phyloP scores from a whole-genome alignment of 2,329 filamentous ascomycete genomes.

The Cytospora mali region DNA sequence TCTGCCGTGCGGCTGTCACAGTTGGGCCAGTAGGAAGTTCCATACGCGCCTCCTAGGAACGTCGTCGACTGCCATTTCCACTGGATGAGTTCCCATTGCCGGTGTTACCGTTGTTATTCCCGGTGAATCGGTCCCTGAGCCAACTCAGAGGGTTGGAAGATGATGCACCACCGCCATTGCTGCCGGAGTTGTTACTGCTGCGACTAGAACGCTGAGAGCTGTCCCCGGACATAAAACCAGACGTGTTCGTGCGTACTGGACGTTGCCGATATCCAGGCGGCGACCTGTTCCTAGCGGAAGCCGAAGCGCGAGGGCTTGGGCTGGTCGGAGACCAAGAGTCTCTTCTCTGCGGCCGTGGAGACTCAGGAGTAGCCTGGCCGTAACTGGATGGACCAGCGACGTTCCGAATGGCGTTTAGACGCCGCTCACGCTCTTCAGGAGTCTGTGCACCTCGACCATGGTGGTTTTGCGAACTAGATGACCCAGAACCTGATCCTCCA shows the following conservation, averaged over 20 bases:
- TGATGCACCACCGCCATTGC: slow-evolving; percentile 12
- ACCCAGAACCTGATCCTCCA: slow-evolving; percentile 7
- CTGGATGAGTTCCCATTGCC: not conserved
- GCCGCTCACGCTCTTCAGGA: slow-evolving; percentile 26
- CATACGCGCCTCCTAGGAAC: slow-evolving; percentile 20
- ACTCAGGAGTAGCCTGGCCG: not conserved
- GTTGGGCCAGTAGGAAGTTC: not conserved
- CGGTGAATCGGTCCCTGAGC: slow-evolving; percentile 33
- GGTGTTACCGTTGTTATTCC: slow-evolving; percentile 2
- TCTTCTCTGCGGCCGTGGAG: slow-evolving; percentile 16
- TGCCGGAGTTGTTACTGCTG: slow-evolving; percentile 8
- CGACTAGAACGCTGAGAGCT: slow-evolving; percentile 11
- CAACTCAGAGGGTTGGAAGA: slow-evolving; percentile 31
- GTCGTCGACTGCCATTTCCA: slow-evolving; percentile 14
- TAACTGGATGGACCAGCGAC: slow-evolving; percentile 23
- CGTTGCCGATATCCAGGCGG: slow-evolving; percentile 13
- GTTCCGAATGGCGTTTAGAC: slow-evolving; percentile 34
- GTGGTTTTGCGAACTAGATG: slow-evolving; percentile 7
- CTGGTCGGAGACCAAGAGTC: slow-evolving; percentile 28
- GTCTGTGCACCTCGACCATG: slow-evolving; percentile 22
- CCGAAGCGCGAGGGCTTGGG: slow-evolving; percentile 15
- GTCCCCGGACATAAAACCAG: slow-evolving; percentile 5
- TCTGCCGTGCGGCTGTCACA: not conserved
- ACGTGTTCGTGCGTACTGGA: slow-evolving; percentile 13
- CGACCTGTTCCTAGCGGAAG: slow-evolving; percentile 25